phyloP scores from a whole-genome alignment of 1,284 basidiomycete genomes.

The Malassezia furfur region DNA sequence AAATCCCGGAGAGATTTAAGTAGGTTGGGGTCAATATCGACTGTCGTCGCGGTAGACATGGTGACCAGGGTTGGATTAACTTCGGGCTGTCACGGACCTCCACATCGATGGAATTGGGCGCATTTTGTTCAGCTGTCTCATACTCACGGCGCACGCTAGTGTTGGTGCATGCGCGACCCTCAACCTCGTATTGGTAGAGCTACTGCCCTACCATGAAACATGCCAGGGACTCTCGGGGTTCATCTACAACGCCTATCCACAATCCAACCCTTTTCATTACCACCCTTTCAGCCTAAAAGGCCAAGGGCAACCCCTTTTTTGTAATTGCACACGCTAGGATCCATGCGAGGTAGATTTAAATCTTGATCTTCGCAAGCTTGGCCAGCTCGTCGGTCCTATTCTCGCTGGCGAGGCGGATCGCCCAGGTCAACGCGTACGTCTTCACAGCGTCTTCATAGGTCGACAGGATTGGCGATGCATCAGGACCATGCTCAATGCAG shows the following conservation, averaged over 20 bases:
- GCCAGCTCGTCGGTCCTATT: background rate
- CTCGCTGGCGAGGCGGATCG: slow-evolving; percentile 18
- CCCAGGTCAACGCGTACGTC: slow-evolving; percentile 21
- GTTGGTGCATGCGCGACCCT: no score
- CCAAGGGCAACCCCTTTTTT: no score
- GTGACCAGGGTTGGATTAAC: background rate
- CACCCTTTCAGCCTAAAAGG: no score
- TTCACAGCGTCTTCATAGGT: slow-evolving; percentile 14
- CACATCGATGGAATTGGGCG: background rate
- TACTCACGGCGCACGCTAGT: no score
- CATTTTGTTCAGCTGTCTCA: no score
- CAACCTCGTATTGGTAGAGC: no score
- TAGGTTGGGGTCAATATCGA: slow-evolving; percentile 32
- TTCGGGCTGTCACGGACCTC: background rate
- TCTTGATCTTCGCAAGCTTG: background rate
- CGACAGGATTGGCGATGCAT: slow-evolving; percentile 12
- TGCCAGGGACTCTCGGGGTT: no score
- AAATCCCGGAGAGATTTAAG: slow-evolving; percentile 26
- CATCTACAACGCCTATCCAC: no score
- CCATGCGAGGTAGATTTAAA: background rate
- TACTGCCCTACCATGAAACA: no score
- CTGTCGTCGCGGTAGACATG: slow-evolving; percentile 9
- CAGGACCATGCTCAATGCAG: slow-evolving; percentile 35
- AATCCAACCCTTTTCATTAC: no score
- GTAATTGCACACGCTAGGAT: no score